phyloP scores from a whole-genome alignment of 2,329 filamentous ascomycete genomes.

The Colletotrichum spinosum region DNA sequence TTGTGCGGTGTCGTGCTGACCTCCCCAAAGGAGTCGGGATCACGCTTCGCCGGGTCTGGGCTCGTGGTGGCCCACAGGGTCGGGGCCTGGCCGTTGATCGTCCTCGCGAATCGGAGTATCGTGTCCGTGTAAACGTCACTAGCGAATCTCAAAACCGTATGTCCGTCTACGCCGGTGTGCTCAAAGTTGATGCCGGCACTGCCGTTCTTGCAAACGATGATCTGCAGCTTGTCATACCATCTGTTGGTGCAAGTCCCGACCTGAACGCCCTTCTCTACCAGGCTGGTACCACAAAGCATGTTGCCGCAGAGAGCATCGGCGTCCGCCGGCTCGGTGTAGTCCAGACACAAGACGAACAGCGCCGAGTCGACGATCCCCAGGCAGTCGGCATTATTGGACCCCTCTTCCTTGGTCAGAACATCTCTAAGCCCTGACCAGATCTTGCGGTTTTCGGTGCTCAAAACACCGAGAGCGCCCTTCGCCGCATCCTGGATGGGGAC shows the following conservation, averaged over 20 bases:
- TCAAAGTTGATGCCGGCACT: conserved; percentile 99
- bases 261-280: conserved; percentile 92
- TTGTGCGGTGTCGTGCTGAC: conserved; percentile 95
- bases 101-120: conserved; percentile 92
- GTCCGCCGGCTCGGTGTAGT: conserved; percentile 87
- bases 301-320: conserved; percentile 93
- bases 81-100: conserved; percentile 93
- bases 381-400: conserved; percentile 95
- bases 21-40: conserved; percentile 91
- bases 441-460: conserved; percentile 97
- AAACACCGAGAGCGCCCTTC: conserved; percentile 91
- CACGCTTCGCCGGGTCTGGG: conserved; percentile 91
- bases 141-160: conserved; percentile 95
- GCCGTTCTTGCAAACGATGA: conserved; percentile 98
- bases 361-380: conserved; percentile 96
- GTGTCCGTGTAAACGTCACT: conserved; percentile 98
- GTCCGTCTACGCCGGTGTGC: conserved; percentile 96
- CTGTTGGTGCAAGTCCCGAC: conserved; percentile 97
- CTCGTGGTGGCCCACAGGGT: conserved; percentile 91
- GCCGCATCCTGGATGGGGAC: conserved; percentile 93
- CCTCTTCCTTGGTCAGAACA: conserved; percentile 84
- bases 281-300: conserved; percentile 96
- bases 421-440: conserved; percentile 94
- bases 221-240: conserved; percentile 99
- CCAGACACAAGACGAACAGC: conserved; percentile 90